Base-by-base conservation (phyloP, 2,329 filamentous ascomycete species). In the Verticillium dahliae region DNA sequence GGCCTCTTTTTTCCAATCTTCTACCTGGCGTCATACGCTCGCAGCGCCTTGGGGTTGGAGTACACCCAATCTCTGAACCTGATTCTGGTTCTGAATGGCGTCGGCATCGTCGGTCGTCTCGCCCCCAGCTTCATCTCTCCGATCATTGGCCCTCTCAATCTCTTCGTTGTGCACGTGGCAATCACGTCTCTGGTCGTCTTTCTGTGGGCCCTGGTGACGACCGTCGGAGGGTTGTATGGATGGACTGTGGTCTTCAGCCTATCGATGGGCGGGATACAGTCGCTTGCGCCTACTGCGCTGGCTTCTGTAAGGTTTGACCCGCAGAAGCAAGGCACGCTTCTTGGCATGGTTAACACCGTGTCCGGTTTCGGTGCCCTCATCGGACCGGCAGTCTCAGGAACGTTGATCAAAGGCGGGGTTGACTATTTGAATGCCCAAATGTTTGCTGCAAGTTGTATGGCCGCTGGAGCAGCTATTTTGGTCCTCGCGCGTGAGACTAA, bases 101-200 rank as follows among this genome's bases (percentile, higher is more conserved):
- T 76, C 18, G 79, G 78, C 58, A 71, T 81, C 56, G 67, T 77
- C 5, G 80, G 81, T 4, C 78, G 80, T 18, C 66, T 81, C 37
- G 63, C 79, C 4, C 80, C 79, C 4, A 77, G 75, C 62, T 74
- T 56, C 18, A 13, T 34, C 13, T 34, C 54, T 18, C 54, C 54
- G 13, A 34, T 34, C 2, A 5, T 56, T 11, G 54, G 54, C 31
- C 27, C 54, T 10, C 54, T 56, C 54, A 56, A 56, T 6, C 54
- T 56, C 27, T 35, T 56, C 54, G 34, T 31, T 4, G 33, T 13
- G 54, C 35, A 37, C 35, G 35, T 13, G 35, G 13, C 14, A 3
- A 9, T 18, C 31, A 56, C 54, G 14, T 14, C 54, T 56, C n/a
- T 56, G 54, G 34, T 56, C 54, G 13, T 56, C 54, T 56, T 34